Evolutionary conservation across 2,329 filamentous ascomycete species (phyloP), one percentile per base, ranked within the genome.

Genomic region (Aspergillus pseudoviridinutans): DNA sequence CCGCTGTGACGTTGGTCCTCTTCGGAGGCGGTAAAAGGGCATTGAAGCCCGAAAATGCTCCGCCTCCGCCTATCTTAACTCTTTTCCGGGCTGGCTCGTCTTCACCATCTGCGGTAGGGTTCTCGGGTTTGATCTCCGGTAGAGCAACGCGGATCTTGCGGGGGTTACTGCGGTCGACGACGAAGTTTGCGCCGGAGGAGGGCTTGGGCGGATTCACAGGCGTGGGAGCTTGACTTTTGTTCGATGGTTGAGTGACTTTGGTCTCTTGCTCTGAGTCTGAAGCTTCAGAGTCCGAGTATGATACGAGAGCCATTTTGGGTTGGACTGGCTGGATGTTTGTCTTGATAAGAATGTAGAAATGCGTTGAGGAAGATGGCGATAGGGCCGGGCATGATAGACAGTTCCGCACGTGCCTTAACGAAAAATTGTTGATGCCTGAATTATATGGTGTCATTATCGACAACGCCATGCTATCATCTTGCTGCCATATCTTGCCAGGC

Each of bases 1-100:
- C 68, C 24, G 68, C 56, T 38, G 65, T 55, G 41, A 62, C 55
- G 42, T 61, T 56, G 57, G 66, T 62, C 58, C 81, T 79, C 70
- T 96, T 97, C 3, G 93, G 92, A 27, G 92, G 82, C 2, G 93
- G 93, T 22, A 97, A 81, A 64, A 96, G 86, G 1, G 91, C 87
- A 71, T 93, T 94, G 78, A 97, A 94, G 2, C 87, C 89, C 53
- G 89, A 83, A 66, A 96, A 92, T 4, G 83, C 82, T 28, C 87
- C 85, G n/a, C 80, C 82, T 27, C 86, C 83, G 24, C 80, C 82
- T 1, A 84, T 84, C 51, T 86, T 86, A 20, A 84, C 81, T 58
- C 88, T 87, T 71, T 96, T 96, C 1, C 87, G 80, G 0, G 89
- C 88, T 0, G 87, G 87, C 27, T 74, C 78, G 58, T 79, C 73